These are phyloP conservation scores for Globisporangium viniferum DNA, from an alignment of 352 stramenopile species.

Conservation along the genomic window DNA sequence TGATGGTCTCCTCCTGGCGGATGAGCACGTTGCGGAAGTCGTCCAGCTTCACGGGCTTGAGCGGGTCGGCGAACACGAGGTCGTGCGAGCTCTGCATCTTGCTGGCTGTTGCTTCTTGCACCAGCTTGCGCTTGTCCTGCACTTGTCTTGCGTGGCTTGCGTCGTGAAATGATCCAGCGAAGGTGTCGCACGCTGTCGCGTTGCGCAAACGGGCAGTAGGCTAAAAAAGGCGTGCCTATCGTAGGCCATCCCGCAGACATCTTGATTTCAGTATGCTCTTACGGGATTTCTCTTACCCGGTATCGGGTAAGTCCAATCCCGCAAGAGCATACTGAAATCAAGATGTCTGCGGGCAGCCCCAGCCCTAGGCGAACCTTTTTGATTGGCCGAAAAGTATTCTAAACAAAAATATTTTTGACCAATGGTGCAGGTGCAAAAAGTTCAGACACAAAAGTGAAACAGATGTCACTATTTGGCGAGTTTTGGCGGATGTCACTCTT, in stretches of 20 bases:
- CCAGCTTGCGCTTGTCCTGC: background rate
- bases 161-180: background rate
- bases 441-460: constrained; percentile 6
- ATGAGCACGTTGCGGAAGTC: constrained; percentile 89
- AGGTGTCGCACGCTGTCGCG: background rate
- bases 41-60: constrained; percentile 76
- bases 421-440: too few species aligned
- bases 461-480: background rate
- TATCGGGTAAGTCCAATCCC: too few species aligned
- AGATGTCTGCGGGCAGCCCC: too few species aligned
- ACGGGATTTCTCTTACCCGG: too few species aligned
- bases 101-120: background rate
- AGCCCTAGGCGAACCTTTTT: too few species aligned
- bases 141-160: background rate
- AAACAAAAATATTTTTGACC: too few species aligned
- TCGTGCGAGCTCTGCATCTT: constrained; percentile 59
- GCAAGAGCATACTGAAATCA: too few species aligned
- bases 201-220: constrained; percentile 15
- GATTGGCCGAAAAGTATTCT: too few species aligned
- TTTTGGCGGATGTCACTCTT: background rate
- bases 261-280: too few species aligned
- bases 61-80: constrained; percentile 61
- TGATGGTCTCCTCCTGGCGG: constrained; percentile 98
- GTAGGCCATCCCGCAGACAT: too few species aligned
- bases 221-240: too few species aligned